Conservation (phyloP, 345 rosid genomes). For the Moricandia arvensis region DNA sequence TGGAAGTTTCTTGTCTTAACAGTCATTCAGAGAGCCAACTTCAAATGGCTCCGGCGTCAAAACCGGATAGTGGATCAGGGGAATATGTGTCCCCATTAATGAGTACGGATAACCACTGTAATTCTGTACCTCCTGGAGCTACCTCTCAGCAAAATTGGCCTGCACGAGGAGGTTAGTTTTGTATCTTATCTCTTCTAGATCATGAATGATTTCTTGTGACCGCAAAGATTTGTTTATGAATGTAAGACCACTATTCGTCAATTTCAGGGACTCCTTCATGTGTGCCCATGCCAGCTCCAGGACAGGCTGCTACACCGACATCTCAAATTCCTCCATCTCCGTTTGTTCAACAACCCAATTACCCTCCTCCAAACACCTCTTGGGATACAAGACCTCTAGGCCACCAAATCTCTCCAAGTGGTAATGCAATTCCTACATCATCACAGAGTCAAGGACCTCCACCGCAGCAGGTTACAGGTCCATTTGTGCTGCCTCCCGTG, state of each 20-base stretch:
- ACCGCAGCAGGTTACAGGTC: constrained; percentile 47
- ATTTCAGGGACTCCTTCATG: constrained; percentile 59
- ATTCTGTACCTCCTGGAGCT: constrained; percentile 45
- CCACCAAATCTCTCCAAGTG: constrained; percentile 56
- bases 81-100: constrained; percentile 70
- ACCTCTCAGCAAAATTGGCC: constrained; percentile 58
- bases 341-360: constrained; percentile 61
- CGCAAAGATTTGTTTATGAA: constrained; percentile 27
- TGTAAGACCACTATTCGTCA: constrained; percentile 37
- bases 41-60: constrained; percentile 45
- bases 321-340: constrained; percentile 70
- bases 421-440: constrained; percentile 50
- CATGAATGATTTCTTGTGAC: constrained; percentile 19
- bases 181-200: no score
- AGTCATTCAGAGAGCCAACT: constrained; percentile 59
- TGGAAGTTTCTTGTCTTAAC: constrained; percentile 34
- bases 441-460: constrained; percentile 33
- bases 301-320: constrained; percentile 59
- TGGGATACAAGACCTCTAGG: constrained; percentile 74
- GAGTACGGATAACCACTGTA: constrained; percentile 50
- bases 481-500: constrained; percentile 68
- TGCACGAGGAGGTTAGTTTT: not conserved
- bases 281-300: constrained; percentile 52
- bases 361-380: constrained; percentile 63
- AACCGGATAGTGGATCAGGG: constrained; percentile 58